A percentile compares a stretch with the other conserved stretches of the same genome.
These are phyloP conservation scores for Phytophthora idaei DNA, from an alignment of 352 stramenopile species.

Conservation along the genomic window DNA sequence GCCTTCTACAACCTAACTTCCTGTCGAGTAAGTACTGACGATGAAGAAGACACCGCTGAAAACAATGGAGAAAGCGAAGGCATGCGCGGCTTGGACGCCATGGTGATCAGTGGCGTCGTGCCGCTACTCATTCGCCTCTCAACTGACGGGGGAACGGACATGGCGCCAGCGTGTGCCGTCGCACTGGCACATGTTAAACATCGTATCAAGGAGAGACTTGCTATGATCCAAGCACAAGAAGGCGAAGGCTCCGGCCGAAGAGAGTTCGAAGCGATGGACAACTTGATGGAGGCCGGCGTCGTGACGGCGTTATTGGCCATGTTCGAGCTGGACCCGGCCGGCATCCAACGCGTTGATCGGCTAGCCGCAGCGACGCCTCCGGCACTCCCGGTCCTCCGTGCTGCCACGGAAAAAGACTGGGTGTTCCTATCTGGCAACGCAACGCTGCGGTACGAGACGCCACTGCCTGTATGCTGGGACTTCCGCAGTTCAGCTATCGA, in stretches of 20 bases:
- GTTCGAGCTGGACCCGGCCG: slow-evolving; percentile 74
- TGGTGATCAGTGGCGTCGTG: slow-evolving; percentile 61
- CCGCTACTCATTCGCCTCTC: slow-evolving; percentile 71
- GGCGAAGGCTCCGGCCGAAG: slow-evolving; percentile 8
- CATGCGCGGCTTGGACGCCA: slow-evolving; percentile 46
- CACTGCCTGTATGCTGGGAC: slow-evolving; percentile 69
- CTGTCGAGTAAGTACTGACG: slow-evolving; percentile 37
- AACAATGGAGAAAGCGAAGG: slow-evolving; percentile 22
- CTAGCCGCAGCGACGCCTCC: slow-evolving; percentile 57
- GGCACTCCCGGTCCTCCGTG: slow-evolving; percentile 46
- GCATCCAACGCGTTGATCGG: slow-evolving; percentile 74
- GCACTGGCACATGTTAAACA: slow-evolving; percentile 82
- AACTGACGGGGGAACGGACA: slow-evolving; percentile 49
- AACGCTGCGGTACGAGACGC: slow-evolving; percentile 43
- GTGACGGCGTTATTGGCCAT: slow-evolving; percentile 75
- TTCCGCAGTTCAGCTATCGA: slow-evolving; percentile 77
- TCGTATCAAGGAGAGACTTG: slow-evolving; percentile 55
- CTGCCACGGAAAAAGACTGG: slow-evolving; percentile 52
- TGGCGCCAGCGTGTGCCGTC: slow-evolving; percentile 72
- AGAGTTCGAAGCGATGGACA: slow-evolving; percentile 35
- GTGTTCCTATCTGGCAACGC: slow-evolving; percentile 52
- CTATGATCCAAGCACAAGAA: slow-evolving; percentile 29
- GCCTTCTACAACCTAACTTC: slow-evolving; percentile 79
- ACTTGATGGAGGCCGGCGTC: slow-evolving; percentile 76
- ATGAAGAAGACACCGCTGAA: background rate